Conservation (phyloP, 306 rosid genomes). For the Erythrophleum fordii region DNA sequence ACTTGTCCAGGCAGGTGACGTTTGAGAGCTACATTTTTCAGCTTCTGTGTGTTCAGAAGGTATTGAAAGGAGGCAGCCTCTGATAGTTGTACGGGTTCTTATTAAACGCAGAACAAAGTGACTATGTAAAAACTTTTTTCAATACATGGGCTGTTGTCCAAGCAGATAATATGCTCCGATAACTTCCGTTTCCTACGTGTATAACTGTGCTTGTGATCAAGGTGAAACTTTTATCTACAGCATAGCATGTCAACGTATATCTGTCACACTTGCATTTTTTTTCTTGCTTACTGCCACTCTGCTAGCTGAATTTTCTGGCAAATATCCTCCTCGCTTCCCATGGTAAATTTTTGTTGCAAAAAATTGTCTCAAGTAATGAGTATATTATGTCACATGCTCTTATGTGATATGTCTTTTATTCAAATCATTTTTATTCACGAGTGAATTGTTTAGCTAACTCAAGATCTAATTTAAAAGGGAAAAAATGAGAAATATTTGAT, state of each 20-base stretch:
- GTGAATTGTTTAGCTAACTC: neutral
- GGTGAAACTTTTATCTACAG: neutral
- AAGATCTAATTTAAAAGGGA: neutral
- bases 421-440: neutral
- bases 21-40: slow-evolving; percentile 64
- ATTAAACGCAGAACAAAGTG: neutral
- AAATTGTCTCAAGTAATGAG: neutral
- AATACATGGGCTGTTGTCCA: neutral
- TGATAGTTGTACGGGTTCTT: slow-evolving; percentile 28
- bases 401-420: neutral
- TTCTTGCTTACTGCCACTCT: neutral
- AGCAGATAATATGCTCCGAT: neutral
- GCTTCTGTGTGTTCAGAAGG: slow-evolving; percentile 74
- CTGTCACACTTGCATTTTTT: neutral
- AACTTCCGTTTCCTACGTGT: neutral
- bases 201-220: neutral
- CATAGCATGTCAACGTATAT: neutral
- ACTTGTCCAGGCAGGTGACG: slow-evolving; percentile 62
- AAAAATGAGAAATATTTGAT: too few species aligned
- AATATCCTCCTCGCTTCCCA: neutral
- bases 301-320: neutral
- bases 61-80: slow-evolving; percentile 51
- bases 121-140: neutral
- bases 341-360: neutral
- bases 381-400: neutral